Percentiles rank a stretch among this genome's conserved stretches.
phyloP scores from a whole-genome alignment of 352 stramenopile genomes.

The Blastocystis sp. region DNA sequence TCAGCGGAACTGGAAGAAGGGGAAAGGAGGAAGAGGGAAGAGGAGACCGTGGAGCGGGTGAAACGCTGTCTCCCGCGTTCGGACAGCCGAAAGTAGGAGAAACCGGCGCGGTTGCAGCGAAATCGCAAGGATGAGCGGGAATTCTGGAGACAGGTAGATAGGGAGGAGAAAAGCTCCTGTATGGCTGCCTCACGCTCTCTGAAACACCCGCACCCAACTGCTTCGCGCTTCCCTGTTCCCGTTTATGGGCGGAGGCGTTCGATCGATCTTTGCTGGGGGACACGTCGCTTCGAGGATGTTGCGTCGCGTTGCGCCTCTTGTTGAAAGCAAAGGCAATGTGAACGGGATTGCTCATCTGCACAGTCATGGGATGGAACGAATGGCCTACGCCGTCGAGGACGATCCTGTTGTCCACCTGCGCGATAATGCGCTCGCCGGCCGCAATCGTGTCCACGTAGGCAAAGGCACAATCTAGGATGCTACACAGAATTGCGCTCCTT shows the following conservation, averaged over 20 bases:
- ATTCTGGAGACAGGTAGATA: too few species aligned
- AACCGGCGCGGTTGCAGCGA: too few species aligned
- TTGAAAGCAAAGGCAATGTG: constrained; percentile 38
- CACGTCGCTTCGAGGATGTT: background rate
- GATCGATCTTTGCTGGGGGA: background rate
- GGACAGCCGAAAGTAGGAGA: too few species aligned
- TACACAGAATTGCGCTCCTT: background rate
- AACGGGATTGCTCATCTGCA: constrained; percentile 55
- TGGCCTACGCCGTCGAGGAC: background rate
- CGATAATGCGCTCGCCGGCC: constrained; percentile 13
- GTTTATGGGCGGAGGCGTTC: background rate
- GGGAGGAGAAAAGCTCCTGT: too few species aligned
- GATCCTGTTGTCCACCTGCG: background rate
- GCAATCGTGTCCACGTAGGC: constrained; percentile 34
- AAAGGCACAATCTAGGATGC: constrained; percentile 43
- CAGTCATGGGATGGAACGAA: background rate
- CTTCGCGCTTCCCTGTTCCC: background rate
- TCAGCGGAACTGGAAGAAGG: background rate
- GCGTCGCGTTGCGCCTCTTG: background rate
- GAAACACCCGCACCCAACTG: background rate
- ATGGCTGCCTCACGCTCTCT: too few species aligned
- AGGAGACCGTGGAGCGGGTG: too few species aligned
- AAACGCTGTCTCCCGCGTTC: too few species aligned
- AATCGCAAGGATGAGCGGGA: too few species aligned
- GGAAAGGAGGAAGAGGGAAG: too few species aligned